Evolutionary conservation across 192 early-diverging fungal species (phyloP), one percentile per base, ranked within the genome.

Genomic region (Polychytrium aggregatum): DNA sequence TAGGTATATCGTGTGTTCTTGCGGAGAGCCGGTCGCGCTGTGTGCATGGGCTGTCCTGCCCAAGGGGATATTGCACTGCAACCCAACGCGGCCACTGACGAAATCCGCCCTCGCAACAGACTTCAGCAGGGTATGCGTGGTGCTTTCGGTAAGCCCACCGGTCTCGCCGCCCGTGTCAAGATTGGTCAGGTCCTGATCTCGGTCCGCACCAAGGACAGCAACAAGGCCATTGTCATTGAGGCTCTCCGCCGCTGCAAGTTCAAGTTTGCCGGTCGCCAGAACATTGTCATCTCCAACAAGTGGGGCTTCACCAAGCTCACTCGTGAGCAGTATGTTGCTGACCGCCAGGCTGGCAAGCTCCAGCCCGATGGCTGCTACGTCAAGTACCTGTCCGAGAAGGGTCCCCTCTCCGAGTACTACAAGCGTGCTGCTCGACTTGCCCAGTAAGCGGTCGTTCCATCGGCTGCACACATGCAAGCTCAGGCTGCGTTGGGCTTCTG

Each of bases 121-220:
- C 82, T 98, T 53, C 95, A 98, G 76, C 85, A 84, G 59, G 95
- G 92, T 81, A 98, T 98, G 92, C 87, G 95, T 72, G 95, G 95
- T 71, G 95, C 95, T 65, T 97, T 81, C 60, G 95, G 92, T 53
- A 98, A 98, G 77, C 92, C 95, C 62, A 78, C 79, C 50, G 90
- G 92, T 55, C 78, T 79, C 55, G 95, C 88, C 50, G 95, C 95
- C 53, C 91, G 92, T 73, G 88, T 98, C 67, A 79, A 88, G 76
- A 98, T 96, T 79, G 92, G 95, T 42, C 95, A 98, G 71, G 79
- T 93, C 50, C 84, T 98, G 60, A 72, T 97, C 55, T 97, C 92
- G 48, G 75, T 97, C 64, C 91, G 95, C 60, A 84, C 87, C 71
- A 91, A 87, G 81, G 92, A 98, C 64, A 43, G 49, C 64, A 92